Evolutionary conservation across 2,329 filamentous ascomycete species (phyloP), one percentile per base, ranked within the genome.

Genomic region (Penicillium polonicum): DNA sequence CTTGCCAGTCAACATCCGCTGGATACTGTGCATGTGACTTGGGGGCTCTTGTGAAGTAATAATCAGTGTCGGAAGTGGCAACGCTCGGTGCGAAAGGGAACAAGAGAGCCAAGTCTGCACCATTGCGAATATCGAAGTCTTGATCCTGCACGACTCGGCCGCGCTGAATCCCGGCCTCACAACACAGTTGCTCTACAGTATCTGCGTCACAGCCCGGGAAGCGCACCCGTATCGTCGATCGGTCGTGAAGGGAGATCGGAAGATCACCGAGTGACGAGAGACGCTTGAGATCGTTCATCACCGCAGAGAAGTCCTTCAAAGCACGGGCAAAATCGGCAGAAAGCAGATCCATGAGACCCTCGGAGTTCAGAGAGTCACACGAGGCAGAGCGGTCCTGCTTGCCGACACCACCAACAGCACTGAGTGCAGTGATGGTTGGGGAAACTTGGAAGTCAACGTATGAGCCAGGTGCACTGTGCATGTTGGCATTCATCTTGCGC

Each of bases 161-260:
- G 52, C 91, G 83, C 61, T 88, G 85, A 8, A 99, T 82, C n/a
- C 89, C 90, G 12, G 96, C 82, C 71, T 99, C 94, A 46, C 91
- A 86, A 72, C 92, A 97, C 1, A 99, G 82, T 3, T 82, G 80
- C 70, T 96, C 91, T 0, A 96, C 89, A 0, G 90, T 90, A 17
- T 88, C 85, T 0, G 86, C 86, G 68, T 97, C 93, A 60, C 94
- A 92, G 3, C 94, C 94, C 0, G 92, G 92, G 69, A 99, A 97
- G 31, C 92, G 88, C 2, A 97, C 86, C 35, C 92, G 86, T 4
- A 97, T 78, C 0, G 85, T 83, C 2, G 85, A 85, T 35, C 83
- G 79, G 38, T 84, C 82, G 53, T 91, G 85, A 52, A 96, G 82
- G 0, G 85, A 82, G 35, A 97, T 85, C 0, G 93, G 92, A 21